Evolutionary conservation across 352 stramenopile genomes (phyloP).

Genomic region (Blastocystis sp.): DNA sequence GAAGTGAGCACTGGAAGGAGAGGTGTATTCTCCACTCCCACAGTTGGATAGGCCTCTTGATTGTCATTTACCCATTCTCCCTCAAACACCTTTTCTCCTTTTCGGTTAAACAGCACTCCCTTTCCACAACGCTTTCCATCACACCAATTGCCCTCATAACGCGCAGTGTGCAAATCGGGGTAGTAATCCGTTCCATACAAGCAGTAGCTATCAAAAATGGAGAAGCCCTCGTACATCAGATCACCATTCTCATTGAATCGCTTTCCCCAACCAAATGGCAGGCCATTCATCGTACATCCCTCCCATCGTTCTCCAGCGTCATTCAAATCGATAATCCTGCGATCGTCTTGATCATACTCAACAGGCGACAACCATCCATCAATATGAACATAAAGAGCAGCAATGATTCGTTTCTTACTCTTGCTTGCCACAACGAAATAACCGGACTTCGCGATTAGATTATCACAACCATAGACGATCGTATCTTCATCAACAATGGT

Average conservation of each 20-base stretch:
- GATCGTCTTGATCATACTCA: neutral
- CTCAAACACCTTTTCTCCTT: neutral
- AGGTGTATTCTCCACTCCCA: neutral
- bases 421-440: neutral
- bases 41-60: neutral
- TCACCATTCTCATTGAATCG: neutral
- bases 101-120: neutral
- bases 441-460: neutral
- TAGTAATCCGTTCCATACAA: neutral
- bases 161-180: neutral
- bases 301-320: conserved; percentile 20
- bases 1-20: neutral
- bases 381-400: neutral
- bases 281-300: neutral
- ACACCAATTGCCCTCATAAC: neutral
- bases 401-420: neutral
- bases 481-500: neutral
- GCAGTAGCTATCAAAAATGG: neutral
- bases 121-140: neutral
- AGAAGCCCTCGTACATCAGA: neutral
- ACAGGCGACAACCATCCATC: neutral
- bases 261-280: conserved; percentile 39
- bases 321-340: conserved; percentile 27
- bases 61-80: neutral
- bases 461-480: neutral